Conservation (phyloP, 257 asterid genomes). For the Plantago elongata region DNA sequence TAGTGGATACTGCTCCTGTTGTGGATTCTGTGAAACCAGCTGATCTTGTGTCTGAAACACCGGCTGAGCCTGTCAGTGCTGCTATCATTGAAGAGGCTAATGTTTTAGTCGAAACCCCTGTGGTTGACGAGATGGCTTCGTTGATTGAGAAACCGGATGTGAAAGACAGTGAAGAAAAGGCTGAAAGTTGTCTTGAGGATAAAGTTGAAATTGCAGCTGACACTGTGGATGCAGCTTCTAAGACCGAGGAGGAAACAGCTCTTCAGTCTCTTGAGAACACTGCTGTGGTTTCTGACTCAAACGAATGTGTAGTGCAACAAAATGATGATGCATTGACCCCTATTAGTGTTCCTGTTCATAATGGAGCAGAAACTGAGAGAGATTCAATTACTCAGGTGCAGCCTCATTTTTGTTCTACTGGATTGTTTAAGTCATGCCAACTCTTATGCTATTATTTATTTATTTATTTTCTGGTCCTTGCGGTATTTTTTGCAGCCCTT, state of each 20-base stretch:
- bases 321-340: conserved; percentile 26
- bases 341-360: conserved; percentile 22
- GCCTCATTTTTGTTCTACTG: conserved; percentile 7
- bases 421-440: conserved; percentile 4
- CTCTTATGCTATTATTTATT: background rate
- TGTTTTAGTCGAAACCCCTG: conserved; percentile 22
- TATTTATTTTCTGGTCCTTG: background rate
- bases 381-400: conserved; percentile 48
- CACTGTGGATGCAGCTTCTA: conserved; percentile 14
- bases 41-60: conserved; percentile 24
- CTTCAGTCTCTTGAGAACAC: conserved; percentile 16
- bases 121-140: conserved; percentile 16
- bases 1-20: conserved; percentile 21
- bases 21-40: conserved; percentile 21
- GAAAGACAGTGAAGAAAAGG: conserved; percentile 26
- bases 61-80: conserved; percentile 12
- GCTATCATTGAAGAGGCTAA: conserved; percentile 17
- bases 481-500: conserved; percentile 38
- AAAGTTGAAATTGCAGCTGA: conserved; percentile 18
- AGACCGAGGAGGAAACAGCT: conserved; percentile 18
- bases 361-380: conserved; percentile 27
- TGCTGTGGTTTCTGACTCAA: conserved; percentile 19
- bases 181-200: conserved; percentile 11
- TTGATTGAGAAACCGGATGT: conserved; percentile 20
- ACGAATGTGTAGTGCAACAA: conserved; percentile 17